Evolutionary conservation across 306 rosid genomes (phyloP).

Genomic region (Prunus padus): DNA sequence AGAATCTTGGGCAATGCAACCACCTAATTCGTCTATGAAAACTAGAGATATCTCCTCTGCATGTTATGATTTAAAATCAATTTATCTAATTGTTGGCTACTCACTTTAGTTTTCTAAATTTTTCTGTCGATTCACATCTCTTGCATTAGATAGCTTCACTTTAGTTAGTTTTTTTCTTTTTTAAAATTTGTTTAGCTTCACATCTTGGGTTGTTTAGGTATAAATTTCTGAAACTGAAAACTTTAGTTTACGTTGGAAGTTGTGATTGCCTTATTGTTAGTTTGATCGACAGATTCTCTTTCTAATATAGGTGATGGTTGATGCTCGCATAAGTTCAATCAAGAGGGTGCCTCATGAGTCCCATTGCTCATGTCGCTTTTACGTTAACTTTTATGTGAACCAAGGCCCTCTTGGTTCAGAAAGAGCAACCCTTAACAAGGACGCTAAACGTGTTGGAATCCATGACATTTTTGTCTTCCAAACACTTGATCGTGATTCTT

Average conservation of each 20-base stretch:
- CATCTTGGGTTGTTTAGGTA: conserved; percentile 7
- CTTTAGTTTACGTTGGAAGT: not conserved
- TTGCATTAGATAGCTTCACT: no score
- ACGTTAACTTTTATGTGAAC: conserved; percentile 63
- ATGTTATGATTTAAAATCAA: not conserved
- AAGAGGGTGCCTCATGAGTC: conserved; percentile 75
- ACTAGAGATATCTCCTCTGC: not conserved
- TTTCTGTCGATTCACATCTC: no score
- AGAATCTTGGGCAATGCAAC: no score
- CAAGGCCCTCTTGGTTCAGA: conserved; percentile 82
- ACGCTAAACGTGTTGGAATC: conserved; percentile 49
- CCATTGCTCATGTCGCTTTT: conserved; percentile 67
- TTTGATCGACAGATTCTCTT: conserved; percentile 16
- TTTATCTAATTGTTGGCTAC: not conserved
- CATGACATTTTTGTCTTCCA: conserved; percentile 69
- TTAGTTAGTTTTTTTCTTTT: not conserved
- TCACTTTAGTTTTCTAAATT: not conserved
- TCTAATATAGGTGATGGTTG: conserved; percentile 56
- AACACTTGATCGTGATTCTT: conserved; percentile 45
- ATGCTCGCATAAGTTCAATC: conserved; percentile 82
- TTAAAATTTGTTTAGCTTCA: not conserved
- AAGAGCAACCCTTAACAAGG: conserved; percentile 59
- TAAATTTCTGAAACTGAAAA: not conserved
- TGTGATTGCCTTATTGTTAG: not conserved
- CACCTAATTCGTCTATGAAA: no score